Evolutionary conservation across 1,284 basidiomycete species (phyloP), one percentile per base, ranked within the genome.

Genomic region (Cerrena zonata): DNA sequence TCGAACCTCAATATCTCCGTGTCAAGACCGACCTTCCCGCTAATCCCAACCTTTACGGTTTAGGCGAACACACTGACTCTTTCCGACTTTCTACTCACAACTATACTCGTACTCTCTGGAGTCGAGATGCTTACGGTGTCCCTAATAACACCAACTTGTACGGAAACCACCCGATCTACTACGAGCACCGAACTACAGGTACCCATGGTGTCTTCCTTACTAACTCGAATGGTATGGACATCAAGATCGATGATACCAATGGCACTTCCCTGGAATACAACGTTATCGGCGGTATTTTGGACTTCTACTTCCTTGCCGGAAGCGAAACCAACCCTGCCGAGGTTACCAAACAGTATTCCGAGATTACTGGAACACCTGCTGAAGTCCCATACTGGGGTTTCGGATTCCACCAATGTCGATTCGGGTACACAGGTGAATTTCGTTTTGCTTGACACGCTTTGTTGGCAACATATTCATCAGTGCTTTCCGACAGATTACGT

Each of bases 1-100:
- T 87, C 58, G 86, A 90, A 62, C 79, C 84, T 13, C 89, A 90
- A 64, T 91, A 88, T 61, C 72, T 91, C 15, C 85, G 87, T 51
- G 64, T 89, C 49, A 82, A 82, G 65, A 82, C 80, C 22, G 61
- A 55, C 49, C 64, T 84, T 1, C 79, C 81, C 1, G 49, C 61
- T 5, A 68, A 77, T 36, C 79, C 87, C 39, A 87, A 90, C 65
- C 76, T 90, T 50, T 90, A 89, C 58, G 89, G 89, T 2, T 74
- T 91, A 3, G 88, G 87, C 19, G 87, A 91, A 62, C 81, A 86
- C 64, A 81, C 84, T 5, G 78, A 86, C 51, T 61, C 76, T 0
- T 86, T 86, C 74, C 76, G 78, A 22, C 75, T 88, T 15, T 71
- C 82, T 24, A 75, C 77, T 0, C 66, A 76, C 54, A 81, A 84